phyloP scores from a whole-genome alignment of 106 monocot genomes.

The Dendrobium huoshanense region DNA sequence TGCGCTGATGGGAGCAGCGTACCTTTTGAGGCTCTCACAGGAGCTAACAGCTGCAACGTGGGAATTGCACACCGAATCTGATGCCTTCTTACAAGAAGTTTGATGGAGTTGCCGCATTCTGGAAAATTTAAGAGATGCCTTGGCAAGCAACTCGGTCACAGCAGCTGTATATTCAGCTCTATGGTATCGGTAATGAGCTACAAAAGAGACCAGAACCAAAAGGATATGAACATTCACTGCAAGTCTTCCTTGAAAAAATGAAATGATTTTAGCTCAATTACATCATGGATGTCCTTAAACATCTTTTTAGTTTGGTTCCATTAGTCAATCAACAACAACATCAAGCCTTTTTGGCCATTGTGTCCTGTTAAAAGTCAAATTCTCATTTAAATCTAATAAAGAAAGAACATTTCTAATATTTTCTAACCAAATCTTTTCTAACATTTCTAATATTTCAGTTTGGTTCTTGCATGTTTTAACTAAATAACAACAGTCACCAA shows the following conservation, averaged over 20 bases:
- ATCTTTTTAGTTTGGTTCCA: neutral
- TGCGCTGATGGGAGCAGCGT: conserved; percentile 24
- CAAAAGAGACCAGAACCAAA: neutral
- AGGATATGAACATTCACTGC: neutral
- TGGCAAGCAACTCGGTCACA: conserved; percentile 37
- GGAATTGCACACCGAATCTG: conserved; percentile 46
- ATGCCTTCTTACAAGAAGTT: conserved; percentile 18
- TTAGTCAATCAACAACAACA: neutral
- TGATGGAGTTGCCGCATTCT: neutral
- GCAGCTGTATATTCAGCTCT: conserved; percentile 18
- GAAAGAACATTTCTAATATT: no score
- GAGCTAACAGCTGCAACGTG: conserved; percentile 40
- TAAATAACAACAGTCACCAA: no score
- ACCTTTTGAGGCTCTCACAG: conserved; percentile 47
- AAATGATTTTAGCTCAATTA: neutral
- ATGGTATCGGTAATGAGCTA: conserved; percentile 13
- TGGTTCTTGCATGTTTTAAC: no score
- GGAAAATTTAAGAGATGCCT: conserved; percentile 19
- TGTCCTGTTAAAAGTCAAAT: no score
- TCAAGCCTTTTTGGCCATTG: no score
- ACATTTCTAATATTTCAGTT: no score
- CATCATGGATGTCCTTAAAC: no score
- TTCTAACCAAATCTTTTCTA: no score
- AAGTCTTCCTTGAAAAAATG: neutral
- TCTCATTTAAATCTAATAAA: no score